Conservation (phyloP, 2,329 filamentous ascomycete species). For the Aspergillus sp. region DNA sequence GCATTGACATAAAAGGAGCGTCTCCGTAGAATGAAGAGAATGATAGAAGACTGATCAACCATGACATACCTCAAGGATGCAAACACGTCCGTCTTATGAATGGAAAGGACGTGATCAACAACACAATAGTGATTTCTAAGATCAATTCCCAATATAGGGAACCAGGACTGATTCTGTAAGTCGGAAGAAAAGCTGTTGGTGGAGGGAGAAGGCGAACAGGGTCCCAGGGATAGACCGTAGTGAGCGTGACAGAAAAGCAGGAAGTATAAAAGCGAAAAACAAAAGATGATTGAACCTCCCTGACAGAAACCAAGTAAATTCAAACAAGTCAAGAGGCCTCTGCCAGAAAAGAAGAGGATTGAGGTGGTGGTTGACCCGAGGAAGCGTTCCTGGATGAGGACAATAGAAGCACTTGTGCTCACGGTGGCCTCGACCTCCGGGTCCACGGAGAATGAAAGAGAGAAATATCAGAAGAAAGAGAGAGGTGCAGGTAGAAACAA, state of each 20-base stretch:
- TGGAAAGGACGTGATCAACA: neutral
- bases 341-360: neutral
- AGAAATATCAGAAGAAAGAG: neutral
- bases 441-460: neutral
- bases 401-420: neutral
- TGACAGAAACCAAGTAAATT: constrained; percentile 2
- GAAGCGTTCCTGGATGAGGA: too few species aligned
- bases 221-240: neutral
- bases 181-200: neutral
- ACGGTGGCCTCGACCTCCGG: too few species aligned
- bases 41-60: neutral
- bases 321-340: neutral
- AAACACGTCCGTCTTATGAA: neutral
- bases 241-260: neutral
- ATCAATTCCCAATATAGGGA: neutral
- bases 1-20: neutral
- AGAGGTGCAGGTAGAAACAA: too few species aligned
- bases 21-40: neutral
- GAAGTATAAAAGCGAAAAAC: constrained; percentile 1
- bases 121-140: neutral
- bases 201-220: neutral
- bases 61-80: neutral
- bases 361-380: neutral
- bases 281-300: constrained; percentile 2
- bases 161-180: neutral